Percentiles rank a stretch among this genome's conserved stretches.
Conservation (phyloP, 371 early-diverging fungal genomes). For the Ordospora pajunii region DNA sequence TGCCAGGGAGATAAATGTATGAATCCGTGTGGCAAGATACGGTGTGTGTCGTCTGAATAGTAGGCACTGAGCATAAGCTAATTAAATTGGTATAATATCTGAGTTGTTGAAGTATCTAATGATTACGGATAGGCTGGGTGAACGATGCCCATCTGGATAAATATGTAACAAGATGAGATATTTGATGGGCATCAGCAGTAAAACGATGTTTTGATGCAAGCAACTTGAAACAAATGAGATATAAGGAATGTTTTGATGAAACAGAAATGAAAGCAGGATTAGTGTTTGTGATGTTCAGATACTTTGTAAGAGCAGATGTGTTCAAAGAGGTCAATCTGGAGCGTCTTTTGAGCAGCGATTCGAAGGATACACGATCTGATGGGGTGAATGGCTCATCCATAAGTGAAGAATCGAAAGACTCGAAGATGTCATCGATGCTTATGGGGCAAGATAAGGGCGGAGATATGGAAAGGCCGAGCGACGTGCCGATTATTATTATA, state of each 20-base stretch:
- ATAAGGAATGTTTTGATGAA: not conserved
- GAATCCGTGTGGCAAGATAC: slow-evolving; percentile 41
- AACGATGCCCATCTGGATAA: no score
- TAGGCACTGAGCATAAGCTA: not conserved
- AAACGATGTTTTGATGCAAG: slow-evolving; percentile 3
- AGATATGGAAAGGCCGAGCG: no score
- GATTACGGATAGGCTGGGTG: no score
- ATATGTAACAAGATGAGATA: no score
- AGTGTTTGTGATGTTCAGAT: not conserved
- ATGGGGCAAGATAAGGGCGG: no score
- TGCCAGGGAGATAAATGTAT: slow-evolving; percentile 28
- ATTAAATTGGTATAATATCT: slow-evolving; percentile 6
- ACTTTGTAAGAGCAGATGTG: not conserved
- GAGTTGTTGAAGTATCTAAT: not conserved
- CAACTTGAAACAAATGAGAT: not conserved
- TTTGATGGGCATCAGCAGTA: not conserved
- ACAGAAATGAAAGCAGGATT: not conserved
- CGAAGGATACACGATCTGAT: not conserved
- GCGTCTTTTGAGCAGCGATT: not conserved
- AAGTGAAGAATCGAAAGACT: no score
- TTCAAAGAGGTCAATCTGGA: not conserved
- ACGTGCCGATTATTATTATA: no score
- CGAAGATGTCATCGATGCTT: no score
- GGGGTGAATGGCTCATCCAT: no score
- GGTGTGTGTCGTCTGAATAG: slow-evolving; percentile 15